A percentile compares a stretch with the other conserved stretches of the same genome.
phyloP scores from a whole-genome alignment of 192 early-diverging fungal genomes.

The Coemansia sp. region DNA sequence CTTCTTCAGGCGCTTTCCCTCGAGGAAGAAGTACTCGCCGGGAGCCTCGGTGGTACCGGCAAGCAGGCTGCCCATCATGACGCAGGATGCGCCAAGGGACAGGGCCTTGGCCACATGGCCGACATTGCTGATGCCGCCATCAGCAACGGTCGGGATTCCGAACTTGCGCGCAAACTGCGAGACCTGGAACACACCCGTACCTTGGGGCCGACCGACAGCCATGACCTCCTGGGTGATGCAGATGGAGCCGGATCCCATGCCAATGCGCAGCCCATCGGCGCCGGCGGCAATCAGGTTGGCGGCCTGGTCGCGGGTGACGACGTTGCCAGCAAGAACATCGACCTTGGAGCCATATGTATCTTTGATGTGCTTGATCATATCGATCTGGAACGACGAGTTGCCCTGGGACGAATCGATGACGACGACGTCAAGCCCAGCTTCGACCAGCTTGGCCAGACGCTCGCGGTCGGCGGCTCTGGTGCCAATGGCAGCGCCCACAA shows the following conservation, averaged over 20 bases:
- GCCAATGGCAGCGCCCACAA: constrained; percentile 90
- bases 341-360: constrained; percentile 67
- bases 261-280: constrained; percentile 92
- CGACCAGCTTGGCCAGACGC: constrained; percentile 80
- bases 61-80: constrained; percentile 98
- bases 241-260: constrained; percentile 97
- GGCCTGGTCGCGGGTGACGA: constrained; percentile 95
- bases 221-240: constrained; percentile 99
- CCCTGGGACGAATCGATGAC: constrained; percentile 97
- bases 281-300: constrained; percentile 87
- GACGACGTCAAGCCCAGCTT: constrained; percentile 95
- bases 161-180: constrained; percentile 92
- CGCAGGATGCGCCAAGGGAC: constrained; percentile 91
- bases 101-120: constrained; percentile 97
- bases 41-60: constrained; percentile 96
- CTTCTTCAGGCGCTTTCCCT: constrained; percentile 95
- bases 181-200: constrained; percentile 93
- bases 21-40: constrained; percentile 98
- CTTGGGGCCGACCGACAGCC: constrained; percentile 98
- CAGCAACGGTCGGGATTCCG: constrained; percentile 94
- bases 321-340: constrained; percentile 96
- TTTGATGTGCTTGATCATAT: constrained; percentile 95
- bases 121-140: constrained; percentile 95
- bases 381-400: constrained; percentile 90
- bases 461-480: constrained; percentile 87